Percentiles rank a stretch among this genome's conserved stretches.
These are phyloP conservation scores for Tripterygium wilfordii DNA, from an alignment of 177 flowering plant species.

Conservation along the genomic window DNA sequence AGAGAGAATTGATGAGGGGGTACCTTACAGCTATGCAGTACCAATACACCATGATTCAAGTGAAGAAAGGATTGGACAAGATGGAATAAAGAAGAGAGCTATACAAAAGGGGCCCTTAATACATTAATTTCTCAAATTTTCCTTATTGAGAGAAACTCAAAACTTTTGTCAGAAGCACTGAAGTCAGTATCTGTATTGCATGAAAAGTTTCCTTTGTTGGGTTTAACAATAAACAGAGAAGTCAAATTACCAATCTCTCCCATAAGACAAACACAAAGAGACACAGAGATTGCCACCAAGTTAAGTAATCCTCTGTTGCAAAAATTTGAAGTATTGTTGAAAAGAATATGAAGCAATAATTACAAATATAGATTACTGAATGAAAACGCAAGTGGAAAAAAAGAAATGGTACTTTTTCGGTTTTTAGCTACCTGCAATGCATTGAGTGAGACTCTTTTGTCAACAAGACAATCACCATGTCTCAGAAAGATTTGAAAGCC, in stretches of 20 bases:
- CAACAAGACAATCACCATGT: constrained; percentile 48
- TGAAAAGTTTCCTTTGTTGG: constrained; percentile 1
- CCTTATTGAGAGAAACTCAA: constrained; percentile 6
- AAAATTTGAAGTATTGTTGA: constrained; percentile 3
- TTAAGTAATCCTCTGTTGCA: not conserved
- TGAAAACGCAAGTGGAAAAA: not conserved
- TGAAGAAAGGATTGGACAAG: constrained; percentile 30
- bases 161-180: constrained; percentile 34
- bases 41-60: constrained; percentile 32
- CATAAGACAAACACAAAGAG: no score
- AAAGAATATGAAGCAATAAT: constrained; percentile 17
- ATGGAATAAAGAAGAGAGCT: constrained; percentile 11
- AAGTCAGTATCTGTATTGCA: constrained; percentile 10
- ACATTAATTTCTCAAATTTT: constrained; percentile 23
- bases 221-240: not conserved
- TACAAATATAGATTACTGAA: constrained; percentile 7
- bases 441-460: constrained; percentile 20
- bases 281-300: not conserved
- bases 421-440: constrained; percentile 2
- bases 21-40: constrained; percentile 41
- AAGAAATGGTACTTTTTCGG: no score
- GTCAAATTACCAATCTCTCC: no score
- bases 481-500: constrained; percentile 36
- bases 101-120: constrained; percentile 19
- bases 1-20: constrained; percentile 23